Base-by-base conservation (phyloP, 768 basidiomycete genomes). In the Amanita subjunquillea region DNA sequence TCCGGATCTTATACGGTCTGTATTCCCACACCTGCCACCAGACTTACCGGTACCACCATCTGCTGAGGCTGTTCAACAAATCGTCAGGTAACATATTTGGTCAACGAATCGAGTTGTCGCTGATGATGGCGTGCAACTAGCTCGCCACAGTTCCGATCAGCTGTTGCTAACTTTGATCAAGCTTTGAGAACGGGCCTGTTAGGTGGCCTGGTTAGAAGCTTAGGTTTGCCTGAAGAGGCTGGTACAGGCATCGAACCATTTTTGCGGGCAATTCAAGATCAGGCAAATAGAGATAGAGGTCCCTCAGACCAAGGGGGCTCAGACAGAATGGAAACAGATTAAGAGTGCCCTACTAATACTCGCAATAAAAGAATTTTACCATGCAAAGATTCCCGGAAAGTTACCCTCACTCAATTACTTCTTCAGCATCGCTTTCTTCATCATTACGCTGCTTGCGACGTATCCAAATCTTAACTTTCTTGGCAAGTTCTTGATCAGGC, bases 201-300 rank as follows among this genome's bases (percentile, higher is more conserved):
- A 2, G 83, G 82, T 5, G 79, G 76, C 1, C 72, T 94, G 17
- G 89, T 95, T 53, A 71, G 82, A 32, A 77, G 82, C 23, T 71
- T 96, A 6, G 92, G 91, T 2, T 69, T 96, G 36, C 88, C 90
- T 0, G 89, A 87, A 60, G 86, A 85, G 59, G 92, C 92, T 6
- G 92, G 91, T 0, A 75, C 74, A 4, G 81, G 90, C 3, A 74
- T 93, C 4, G 79, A 71, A 39, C 81, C 88, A 4, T 95, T 95
- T 66, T 70, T 96, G 65, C 75, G 82, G 37, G 91, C 88, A 2
- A 75, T 95, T 27, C 80, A 77, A 54, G 87, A 86, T 56, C 83
- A 93, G 63, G 87, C 83, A 10, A 71, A 78, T 52, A 71, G 75
- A 51, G 78, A 78, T 48, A 62, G 32, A 32, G 59, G 8, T 4